These are phyloP conservation scores for Botrytis elliptica DNA, from an alignment of 2,329 filamentous ascomycete genomes.

Conservation along the genomic window DNA sequence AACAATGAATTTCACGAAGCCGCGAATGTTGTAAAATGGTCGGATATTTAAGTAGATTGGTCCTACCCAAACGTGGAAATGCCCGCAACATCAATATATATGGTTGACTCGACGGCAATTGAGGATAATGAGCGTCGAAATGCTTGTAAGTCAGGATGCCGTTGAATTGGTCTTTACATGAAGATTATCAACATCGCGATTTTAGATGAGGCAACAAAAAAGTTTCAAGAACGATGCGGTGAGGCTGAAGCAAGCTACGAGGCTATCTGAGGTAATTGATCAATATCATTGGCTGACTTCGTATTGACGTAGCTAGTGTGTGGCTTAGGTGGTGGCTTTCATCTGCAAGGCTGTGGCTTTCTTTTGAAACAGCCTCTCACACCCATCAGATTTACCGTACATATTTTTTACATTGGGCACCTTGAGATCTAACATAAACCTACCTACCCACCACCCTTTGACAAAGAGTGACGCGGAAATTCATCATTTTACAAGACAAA, in stretches of 20 bases:
- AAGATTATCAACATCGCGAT: background rate
- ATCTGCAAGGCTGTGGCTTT: background rate
- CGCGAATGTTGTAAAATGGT: background rate
- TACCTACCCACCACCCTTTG: background rate
- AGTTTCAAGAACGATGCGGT: background rate
- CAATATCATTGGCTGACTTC: background rate
- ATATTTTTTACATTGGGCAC: background rate
- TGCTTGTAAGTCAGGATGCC: background rate
- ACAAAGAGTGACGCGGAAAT: background rate
- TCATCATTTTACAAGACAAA: background rate
- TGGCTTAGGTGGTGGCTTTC: background rate
- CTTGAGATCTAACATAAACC: conserved; percentile 3
- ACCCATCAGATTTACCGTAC: background rate
- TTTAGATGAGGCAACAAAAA: background rate
- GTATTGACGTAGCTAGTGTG: background rate
- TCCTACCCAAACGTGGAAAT: conserved; percentile 20
- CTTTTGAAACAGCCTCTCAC: background rate
- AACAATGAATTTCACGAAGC: background rate
- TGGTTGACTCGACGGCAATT: background rate
- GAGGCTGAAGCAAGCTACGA: background rate
- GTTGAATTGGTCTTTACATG: background rate
- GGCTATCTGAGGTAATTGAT: background rate
- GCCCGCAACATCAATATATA: conserved; percentile 32
- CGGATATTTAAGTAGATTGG: conserved; percentile 17
- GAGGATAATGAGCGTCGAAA: background rate